Evolutionary conservation across 1,139 yeast species (phyloP), one percentile per base, ranked within the genome.

Genomic region (Scheffersomyces cryptocercus): DNA sequence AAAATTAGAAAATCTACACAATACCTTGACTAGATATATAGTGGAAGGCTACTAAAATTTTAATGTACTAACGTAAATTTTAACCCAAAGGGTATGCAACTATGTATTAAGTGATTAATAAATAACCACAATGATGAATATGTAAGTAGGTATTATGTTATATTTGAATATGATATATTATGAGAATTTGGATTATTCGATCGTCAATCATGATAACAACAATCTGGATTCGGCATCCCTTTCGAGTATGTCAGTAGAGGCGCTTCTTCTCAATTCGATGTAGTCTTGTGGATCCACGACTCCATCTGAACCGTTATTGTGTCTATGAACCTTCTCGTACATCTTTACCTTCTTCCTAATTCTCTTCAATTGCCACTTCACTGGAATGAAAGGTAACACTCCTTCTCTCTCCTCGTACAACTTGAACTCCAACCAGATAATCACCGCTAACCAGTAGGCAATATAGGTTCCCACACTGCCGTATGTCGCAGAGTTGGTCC

Each of bases 401-500:
- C 73, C 74, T 37, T 59, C 50, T 38, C 53, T 57, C 40, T 69
- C 75, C 40, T 69, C 73, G 47, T 55, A 59, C 35, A 58, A 39
- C 29, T 46, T 53, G 35, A 51, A 33, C 37, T 53, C 54, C 52
- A 70, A 59, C 46, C 65, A 52, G 6, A 39, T 40, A 8, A 62
- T 61, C 0, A 71, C 58, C n/a, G 56, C 58, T 2, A 58, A 10
- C 79, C 78, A 73, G 49, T 73, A 73, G 2, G 58, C 41, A 35
- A 61, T 62, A 52, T 73, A 73, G 34, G 71, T 61, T 3, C 59
- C 53, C 1, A 73, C 75, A 53, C 77, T 70, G 9, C 77, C 77
- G 50, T 71, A 71, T 1, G 79, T 73, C 8, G 79, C 79, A 37
- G 76, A 70, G 52, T 74, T 74, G 4, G 78, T 73, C 79, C 79